Conservation (phyloP, 1,139 yeast genomes). For the Sugiyamaella grinbergsii region DNA sequence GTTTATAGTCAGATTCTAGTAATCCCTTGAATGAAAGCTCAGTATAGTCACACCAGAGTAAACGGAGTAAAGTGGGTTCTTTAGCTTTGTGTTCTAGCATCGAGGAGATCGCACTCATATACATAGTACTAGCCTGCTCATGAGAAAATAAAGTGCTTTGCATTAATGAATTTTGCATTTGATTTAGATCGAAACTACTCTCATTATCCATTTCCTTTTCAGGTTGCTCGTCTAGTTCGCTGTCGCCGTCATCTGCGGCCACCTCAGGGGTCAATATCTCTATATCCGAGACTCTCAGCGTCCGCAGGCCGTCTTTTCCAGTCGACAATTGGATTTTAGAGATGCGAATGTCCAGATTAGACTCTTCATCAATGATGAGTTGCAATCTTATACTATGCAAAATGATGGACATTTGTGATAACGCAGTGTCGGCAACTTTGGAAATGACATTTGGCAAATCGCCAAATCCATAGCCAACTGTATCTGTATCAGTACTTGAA, state of each 20-base stretch:
- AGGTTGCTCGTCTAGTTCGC: neutral
- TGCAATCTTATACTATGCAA: slow-evolving; percentile 51
- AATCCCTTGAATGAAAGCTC: slow-evolving; percentile 30
- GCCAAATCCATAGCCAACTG: slow-evolving; percentile 40
- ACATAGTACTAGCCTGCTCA: slow-evolving; percentile 70
- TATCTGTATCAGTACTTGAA: slow-evolving; percentile 2
- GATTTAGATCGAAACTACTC: slow-evolving; percentile 11
- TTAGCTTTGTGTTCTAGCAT: neutral
- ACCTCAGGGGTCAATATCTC: slow-evolving; percentile 21
- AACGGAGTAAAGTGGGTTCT: slow-evolving; percentile 20
- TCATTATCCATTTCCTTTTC: slow-evolving; percentile 13
- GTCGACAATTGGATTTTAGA: slow-evolving; percentile 47
- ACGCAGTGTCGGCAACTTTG: slow-evolving; percentile 67
- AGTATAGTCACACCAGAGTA: slow-evolving; percentile 30
- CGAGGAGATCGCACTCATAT: slow-evolving; percentile 67
- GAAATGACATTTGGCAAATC: slow-evolving; percentile 58
- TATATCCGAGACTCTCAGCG: slow-evolving; percentile 46
- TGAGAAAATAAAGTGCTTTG: slow-evolving; percentile 69
- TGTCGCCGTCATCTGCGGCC: neutral
- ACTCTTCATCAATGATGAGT: slow-evolving; percentile 54
- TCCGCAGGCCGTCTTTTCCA: slow-evolving; percentile 54
- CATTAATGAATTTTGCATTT: slow-evolving; percentile 48
- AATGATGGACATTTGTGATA: slow-evolving; percentile 59
- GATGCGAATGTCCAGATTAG: slow-evolving; percentile 47
- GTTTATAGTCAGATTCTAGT: slow-evolving; percentile 44